These are phyloP conservation scores for Furcasterigmium sp. DNA, from an alignment of 2,329 filamentous ascomycete species.

Conservation along the genomic window DNA sequence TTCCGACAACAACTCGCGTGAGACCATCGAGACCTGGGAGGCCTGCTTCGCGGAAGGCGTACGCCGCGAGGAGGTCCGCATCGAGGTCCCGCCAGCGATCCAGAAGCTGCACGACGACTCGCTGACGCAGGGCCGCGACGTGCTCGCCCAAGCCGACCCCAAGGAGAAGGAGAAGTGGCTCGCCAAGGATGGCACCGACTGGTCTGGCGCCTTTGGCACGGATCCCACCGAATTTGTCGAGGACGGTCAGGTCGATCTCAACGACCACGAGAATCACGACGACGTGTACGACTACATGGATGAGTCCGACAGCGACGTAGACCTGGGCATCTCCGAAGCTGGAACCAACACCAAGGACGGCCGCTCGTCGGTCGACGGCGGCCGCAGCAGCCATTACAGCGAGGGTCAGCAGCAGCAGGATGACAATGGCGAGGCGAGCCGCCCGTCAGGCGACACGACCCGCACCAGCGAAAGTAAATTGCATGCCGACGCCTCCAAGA, in stretches of 20 bases:
- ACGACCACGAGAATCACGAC: constrained; percentile 29
- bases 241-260: constrained; percentile 21
- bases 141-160: constrained; percentile 66
- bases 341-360: constrained; percentile 18
- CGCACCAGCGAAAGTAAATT: constrained; percentile 22
- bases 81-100: constrained; percentile 67
- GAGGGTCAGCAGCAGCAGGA: constrained; percentile 9
- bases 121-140: constrained; percentile 71
- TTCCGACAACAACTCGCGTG: constrained; percentile 79
- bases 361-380: neutral
- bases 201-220: constrained; percentile 79
- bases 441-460: constrained; percentile 33
- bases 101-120: constrained; percentile 78
- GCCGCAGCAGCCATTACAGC: neutral
- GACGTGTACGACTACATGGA: constrained; percentile 22
- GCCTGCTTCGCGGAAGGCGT: constrained; percentile 86
- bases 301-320: constrained; percentile 23
- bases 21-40: constrained; percentile 94
- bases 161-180: constrained; percentile 77
- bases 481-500: constrained; percentile 23
- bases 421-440: neutral
- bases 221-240: constrained; percentile 55
- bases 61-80: constrained; percentile 61
- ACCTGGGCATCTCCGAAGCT: constrained; percentile 56
- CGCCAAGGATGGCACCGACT: constrained; percentile 73